Evolutionary conservation across 495 filamentous ascomycete genomes (phyloP).

Genomic region (Haplographium delicatum): DNA sequence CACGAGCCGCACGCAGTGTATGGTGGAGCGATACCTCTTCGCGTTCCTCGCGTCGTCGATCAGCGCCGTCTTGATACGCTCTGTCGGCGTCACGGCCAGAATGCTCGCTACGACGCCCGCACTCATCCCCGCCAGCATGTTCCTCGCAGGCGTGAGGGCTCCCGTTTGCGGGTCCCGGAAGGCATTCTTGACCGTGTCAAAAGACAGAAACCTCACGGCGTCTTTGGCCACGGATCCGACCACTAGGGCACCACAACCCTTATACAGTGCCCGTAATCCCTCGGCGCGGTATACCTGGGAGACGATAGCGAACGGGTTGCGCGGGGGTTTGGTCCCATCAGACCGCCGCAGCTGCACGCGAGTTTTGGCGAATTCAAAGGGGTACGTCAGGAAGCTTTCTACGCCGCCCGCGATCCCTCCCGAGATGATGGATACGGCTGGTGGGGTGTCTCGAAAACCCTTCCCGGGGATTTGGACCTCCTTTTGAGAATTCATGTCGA

Average conservation of each 20-base stretch:
- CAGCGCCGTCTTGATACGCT: constrained; percentile 63
- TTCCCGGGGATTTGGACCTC: no score
- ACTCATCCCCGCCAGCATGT: constrained; percentile 56
- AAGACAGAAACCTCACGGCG: constrained; percentile 59
- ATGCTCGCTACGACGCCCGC: constrained; percentile 56
- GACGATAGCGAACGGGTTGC: constrained; percentile 46
- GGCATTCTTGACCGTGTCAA: constrained; percentile 57
- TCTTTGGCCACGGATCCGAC: constrained; percentile 51
- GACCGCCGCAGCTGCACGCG: constrained; percentile 24
- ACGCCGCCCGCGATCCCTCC: constrained; percentile 22
- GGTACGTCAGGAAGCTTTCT: constrained; percentile 17
- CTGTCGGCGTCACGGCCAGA: constrained; percentile 57
- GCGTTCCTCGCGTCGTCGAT: constrained; percentile 58
- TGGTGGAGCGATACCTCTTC: constrained; percentile 43
- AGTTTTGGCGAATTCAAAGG: constrained; percentile 25
- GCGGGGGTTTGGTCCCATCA: neutral
- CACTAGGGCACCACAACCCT: constrained; percentile 43
- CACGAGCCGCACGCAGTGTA: constrained; percentile 47
- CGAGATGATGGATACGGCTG: constrained; percentile 10
- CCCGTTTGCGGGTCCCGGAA: constrained; percentile 54
- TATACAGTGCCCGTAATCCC: constrained; percentile 54
- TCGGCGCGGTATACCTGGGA: constrained; percentile 32
- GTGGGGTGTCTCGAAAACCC: constrained; percentile 5
- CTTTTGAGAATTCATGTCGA: no score
- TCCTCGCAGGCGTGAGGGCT: constrained; percentile 46